phyloP scores from a whole-genome alignment of 1,284 basidiomycete genomes.

The Stereum hirsutum region DNA sequence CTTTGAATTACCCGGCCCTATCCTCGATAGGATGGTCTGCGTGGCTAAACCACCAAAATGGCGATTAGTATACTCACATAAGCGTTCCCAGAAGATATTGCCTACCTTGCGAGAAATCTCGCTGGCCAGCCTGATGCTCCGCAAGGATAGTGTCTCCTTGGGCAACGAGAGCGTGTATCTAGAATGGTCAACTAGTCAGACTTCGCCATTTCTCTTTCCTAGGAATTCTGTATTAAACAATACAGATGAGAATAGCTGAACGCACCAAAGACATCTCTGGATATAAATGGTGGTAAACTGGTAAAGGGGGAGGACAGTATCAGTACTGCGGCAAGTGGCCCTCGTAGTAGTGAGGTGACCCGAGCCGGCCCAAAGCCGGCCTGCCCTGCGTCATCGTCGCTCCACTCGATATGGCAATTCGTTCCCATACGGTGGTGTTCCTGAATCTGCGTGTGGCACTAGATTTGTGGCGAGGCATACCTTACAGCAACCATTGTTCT shows the following conservation, averaged over 20 bases:
- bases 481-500: too few relatives aligned
- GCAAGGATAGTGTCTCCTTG: slow-evolving; percentile 72
- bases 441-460: too few relatives aligned
- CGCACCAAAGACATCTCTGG: slow-evolving; percentile 32
- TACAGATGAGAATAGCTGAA: neutral
- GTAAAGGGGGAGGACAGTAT: neutral
- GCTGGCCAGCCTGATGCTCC: slow-evolving; percentile 71
- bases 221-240: too few relatives aligned
- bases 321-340: neutral
- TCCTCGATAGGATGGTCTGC: slow-evolving; percentile 89
- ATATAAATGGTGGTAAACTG: neutral
- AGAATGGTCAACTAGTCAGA: neutral
- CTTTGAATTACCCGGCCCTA: slow-evolving; percentile 90
- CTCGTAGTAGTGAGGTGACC: too few relatives aligned
- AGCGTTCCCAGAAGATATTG: neutral
- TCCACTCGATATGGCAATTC: too few relatives aligned
- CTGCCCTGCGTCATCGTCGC: too few relatives aligned
- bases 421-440: too few relatives aligned
- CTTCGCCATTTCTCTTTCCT: neutral
- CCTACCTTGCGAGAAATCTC: slow-evolving; percentile 80
- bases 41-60: slow-evolving; percentile 60
- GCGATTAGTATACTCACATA: too few relatives aligned
- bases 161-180: slow-evolving; percentile 88
- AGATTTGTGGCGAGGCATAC: too few relatives aligned
- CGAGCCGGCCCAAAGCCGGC: too few relatives aligned